phyloP scores from a whole-genome alignment of 2,329 filamentous ascomycete genomes.

The Hymenoscyphus repandus region DNA sequence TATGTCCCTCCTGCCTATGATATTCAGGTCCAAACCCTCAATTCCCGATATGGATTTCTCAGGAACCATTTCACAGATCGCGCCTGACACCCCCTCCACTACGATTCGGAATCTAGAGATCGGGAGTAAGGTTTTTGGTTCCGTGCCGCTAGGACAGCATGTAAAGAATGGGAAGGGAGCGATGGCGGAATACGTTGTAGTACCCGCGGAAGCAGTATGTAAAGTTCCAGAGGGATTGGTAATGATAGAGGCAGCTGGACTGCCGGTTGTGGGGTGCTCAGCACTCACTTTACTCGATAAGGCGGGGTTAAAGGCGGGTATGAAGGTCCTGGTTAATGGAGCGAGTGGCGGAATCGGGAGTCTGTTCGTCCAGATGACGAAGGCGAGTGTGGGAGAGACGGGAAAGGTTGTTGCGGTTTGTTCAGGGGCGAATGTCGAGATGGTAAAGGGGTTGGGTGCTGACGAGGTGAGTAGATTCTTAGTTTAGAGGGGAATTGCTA shows the following conservation, averaged over 20 bases:
- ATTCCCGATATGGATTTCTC: constrained; percentile 42
- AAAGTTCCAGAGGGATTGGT: constrained; percentile 29
- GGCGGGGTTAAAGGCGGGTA: constrained; percentile 35
- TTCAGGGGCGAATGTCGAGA: constrained; percentile 39
- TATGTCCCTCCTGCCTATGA: constrained; percentile 37
- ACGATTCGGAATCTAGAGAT: constrained; percentile 15
- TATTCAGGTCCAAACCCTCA: constrained; percentile 33
- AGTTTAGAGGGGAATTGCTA: neutral
- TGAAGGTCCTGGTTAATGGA: constrained; percentile 43
- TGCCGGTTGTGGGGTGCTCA: constrained; percentile 36
- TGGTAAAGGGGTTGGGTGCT: constrained; percentile 43
- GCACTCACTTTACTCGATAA: constrained; percentile 36
- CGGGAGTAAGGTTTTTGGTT: constrained; percentile 36
- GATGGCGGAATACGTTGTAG: constrained; percentile 36
- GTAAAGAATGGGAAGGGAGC: constrained; percentile 35
- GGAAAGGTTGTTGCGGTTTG: constrained; percentile 44
- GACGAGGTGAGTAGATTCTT: constrained; percentile 36
- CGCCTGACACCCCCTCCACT: too few relatives aligned
- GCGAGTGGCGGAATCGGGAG: constrained; percentile 47
- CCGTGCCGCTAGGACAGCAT: constrained; percentile 32
- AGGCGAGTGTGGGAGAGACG: constrained; percentile 33
- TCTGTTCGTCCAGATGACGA: constrained; percentile 41
- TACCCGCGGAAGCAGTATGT: constrained; percentile 33
- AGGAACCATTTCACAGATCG: constrained; percentile 25
- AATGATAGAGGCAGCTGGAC: constrained; percentile 34